Evolutionary conservation across 768 basidiomycete genomes (phyloP).

Genomic region (Leccinum broughii): DNA sequence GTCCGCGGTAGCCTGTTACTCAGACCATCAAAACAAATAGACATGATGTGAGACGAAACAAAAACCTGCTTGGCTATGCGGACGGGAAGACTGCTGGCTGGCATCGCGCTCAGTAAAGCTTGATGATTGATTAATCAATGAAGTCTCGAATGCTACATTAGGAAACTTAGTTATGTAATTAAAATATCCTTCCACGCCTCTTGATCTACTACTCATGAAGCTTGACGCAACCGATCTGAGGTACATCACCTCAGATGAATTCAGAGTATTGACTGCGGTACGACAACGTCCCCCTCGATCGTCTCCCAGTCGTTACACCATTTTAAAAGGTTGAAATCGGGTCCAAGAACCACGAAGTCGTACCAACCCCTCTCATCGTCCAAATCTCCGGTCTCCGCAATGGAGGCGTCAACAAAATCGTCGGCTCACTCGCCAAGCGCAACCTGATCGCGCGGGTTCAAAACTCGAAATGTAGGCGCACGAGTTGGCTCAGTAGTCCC

Average conservation of each 20-base stretch:
- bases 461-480: conserved; percentile 79
- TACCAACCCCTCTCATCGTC: conserved; percentile 84
- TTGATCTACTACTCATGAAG: conserved; percentile 58
- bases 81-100: conserved; percentile 6
- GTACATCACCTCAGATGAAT: conserved; percentile 91
- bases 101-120: conserved; percentile 11
- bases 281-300: conserved; percentile 3
- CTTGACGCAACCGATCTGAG: conserved; percentile 92
- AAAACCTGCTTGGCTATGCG: conserved; percentile 38
- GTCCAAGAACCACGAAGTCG: conserved; percentile 96
- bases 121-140: no score
- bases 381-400: conserved; percentile 91
- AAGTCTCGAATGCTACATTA: neutral
- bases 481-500: no score
- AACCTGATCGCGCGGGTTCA: conserved; percentile 88
- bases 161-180: neutral
- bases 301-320: conserved; percentile 6
- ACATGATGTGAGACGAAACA: conserved; percentile 11
- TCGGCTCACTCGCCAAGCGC: conserved; percentile 88
- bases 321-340: conserved; percentile 86
- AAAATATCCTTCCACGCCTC: conserved; percentile 4
- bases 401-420: conserved; percentile 91
- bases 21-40: neutral
- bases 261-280: conserved; percentile 94
- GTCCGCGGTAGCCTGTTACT: conserved; percentile 22